phyloP scores from a whole-genome alignment of 768 basidiomycete genomes.

The Phlebiopsis flavidoalba region DNA sequence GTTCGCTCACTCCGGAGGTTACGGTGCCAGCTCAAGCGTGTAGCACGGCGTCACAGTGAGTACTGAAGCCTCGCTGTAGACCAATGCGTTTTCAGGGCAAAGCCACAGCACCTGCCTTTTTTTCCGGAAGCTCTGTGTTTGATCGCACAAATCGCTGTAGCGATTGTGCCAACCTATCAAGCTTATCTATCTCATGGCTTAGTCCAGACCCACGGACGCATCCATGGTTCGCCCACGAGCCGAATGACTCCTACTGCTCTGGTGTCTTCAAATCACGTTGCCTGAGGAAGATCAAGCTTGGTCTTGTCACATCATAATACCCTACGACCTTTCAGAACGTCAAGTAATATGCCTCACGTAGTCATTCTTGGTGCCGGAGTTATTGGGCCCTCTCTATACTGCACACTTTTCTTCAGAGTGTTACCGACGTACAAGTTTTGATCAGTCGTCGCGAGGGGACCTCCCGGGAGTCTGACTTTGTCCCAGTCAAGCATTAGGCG shows the following conservation, averaged over 20 bases:
- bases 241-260: neutral
- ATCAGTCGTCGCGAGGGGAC: conserved; percentile 33
- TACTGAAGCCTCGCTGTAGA: neutral
- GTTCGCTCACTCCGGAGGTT: neutral
- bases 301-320: neutral
- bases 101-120: conserved; percentile 1
- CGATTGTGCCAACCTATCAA: neutral
- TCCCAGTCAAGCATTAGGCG: conserved; percentile 41
- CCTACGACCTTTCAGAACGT: neutral
- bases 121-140: too few species aligned
- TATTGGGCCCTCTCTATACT: conserved; percentile 38
- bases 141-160: neutral
- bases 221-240: neutral
- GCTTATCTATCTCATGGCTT: neutral
- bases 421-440: conserved; percentile 24
- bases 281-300: neutral
- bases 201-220: neutral
- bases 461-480: conserved; percentile 28
- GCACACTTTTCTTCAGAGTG: conserved; percentile 30
- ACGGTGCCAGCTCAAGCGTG: neutral
- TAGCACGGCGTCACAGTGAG: neutral
- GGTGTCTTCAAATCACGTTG: neutral
- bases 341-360: conserved; percentile 14
- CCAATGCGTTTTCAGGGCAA: neutral
- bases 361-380: conserved; percentile 41